Base-by-base conservation (phyloP, 768 basidiomycete genomes). In the Tylopilus felleus region DNA sequence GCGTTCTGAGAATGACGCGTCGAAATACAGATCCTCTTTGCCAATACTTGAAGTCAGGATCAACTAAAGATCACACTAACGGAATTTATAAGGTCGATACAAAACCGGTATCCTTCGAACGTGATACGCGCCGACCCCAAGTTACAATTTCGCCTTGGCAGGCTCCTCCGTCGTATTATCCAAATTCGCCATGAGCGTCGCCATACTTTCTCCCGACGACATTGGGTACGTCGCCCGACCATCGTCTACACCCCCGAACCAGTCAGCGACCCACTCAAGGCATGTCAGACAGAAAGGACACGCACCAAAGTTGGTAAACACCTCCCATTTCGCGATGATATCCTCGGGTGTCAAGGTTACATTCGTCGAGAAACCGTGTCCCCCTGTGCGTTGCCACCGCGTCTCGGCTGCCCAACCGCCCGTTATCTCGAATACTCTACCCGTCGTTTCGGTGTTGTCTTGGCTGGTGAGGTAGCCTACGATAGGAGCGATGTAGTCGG, bases 391-490 rank as follows among this genome's bases (percentile, higher is more conserved):
- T 70, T 98, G 90, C 95, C 96, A 99, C 53, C 96, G 80, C 29
- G 90, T 86, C 70, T 94, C 84, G 1, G 91, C 91, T 4, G 88
- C 88, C 90, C 93, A 98, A 0, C 96, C 97, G 22, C 90, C 94
- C 14, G 80, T 80, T 38, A 93, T 81, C 70, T 98, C 95, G 69
- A 95, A 95, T 47, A 99, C 66, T 6, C 76, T 74, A 8, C 90
- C 90, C 13, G 86, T 81, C 8, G 83, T 85, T 35, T 84, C 80
- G 17, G 78, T 76, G 61, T 96, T 95, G 51, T 85, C 88, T 71
- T 85, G 81, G 65, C 90, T 93, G 4, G 81, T 85, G 29, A 99
- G 79, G 67, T 88, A 98, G 8, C 93, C 95, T 25, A 97, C 93
- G 42, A 98, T 66, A 10, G 97, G 96, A 3, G 96, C 93, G 49